Conservation (phyloP, 2,329 filamentous ascomycete species). For the Fusarium papillatum region DNA sequence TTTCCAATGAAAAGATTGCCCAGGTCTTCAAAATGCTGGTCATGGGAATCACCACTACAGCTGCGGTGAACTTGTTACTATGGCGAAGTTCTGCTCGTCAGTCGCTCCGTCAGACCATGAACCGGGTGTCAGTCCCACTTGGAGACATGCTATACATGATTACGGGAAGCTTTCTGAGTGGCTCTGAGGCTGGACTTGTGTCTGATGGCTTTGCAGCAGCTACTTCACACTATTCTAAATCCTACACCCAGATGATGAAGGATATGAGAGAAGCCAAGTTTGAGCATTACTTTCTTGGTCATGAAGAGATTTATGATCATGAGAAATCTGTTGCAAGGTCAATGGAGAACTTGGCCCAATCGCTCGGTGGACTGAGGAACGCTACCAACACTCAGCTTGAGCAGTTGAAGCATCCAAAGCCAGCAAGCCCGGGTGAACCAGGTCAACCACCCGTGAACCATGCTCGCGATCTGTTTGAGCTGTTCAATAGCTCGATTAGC, state of each 20-base stretch:
- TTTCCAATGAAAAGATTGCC: conserved; percentile 84
- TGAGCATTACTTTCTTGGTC: conserved; percentile 87
- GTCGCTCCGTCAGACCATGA: conserved; percentile 79
- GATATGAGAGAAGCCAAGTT: conserved; percentile 88
- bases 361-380: conserved; percentile 89
- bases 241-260: conserved; percentile 79
- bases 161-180: conserved; percentile 85
- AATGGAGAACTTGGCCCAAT: conserved; percentile 88
- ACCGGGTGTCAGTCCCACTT: conserved; percentile 79
- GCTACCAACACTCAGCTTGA: conserved; percentile 92
- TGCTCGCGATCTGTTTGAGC: conserved; percentile 27
- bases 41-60: conserved; percentile 80
- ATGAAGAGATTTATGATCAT: conserved; percentile 82
- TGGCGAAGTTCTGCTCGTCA: conserved; percentile 84
- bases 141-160: conserved; percentile 87
- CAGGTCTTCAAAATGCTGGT: conserved; percentile 88
- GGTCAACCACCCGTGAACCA: not conserved
- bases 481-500: conserved; percentile 30
- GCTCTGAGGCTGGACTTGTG: conserved; percentile 81
- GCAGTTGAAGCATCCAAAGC: conserved; percentile 67
- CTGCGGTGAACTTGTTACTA: conserved; percentile 80
- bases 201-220: conserved; percentile 75
- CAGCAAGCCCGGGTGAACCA: fast-evolving
- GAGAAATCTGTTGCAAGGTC: conserved; percentile 86
- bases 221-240: conserved; percentile 73